These are phyloP conservation scores for Phialemoniopsis sp. DNA, from an alignment of 2,329 filamentous ascomycete species.

Conservation along the genomic window DNA sequence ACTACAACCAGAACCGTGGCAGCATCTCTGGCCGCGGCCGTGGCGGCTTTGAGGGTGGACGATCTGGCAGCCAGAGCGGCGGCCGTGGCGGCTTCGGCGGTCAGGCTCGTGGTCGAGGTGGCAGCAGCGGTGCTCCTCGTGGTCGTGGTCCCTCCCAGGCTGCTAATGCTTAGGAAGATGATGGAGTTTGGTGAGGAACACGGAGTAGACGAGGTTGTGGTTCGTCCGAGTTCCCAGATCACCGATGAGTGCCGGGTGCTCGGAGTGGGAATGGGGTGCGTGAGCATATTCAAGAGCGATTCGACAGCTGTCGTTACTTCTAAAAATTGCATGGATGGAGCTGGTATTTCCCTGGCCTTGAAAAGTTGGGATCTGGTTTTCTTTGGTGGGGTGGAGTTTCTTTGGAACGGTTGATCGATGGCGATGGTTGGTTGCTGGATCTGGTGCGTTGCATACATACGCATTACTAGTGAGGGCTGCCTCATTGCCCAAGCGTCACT, in stretches of 20 bases:
- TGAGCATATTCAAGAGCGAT: no score
- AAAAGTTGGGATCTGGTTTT: slow-evolving; percentile 1
- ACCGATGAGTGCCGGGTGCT: neutral
- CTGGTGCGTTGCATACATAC: no score
- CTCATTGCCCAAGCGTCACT: no score
- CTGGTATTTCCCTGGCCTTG: neutral
- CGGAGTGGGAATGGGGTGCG: slow-evolving; percentile 1
- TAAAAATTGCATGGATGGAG: slow-evolving; percentile 2
- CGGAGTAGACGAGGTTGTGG: neutral
- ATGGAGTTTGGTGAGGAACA: neutral
- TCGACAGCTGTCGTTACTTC: slow-evolving; percentile 1
- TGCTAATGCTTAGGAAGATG: slow-evolving; percentile 43
- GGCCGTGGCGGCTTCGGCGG: slow-evolving; percentile 67
- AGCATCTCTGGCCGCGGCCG: slow-evolving; percentile 60
- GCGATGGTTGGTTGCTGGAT: no score
- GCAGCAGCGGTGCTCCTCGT: slow-evolving; percentile 59
- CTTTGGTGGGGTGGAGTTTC: neutral
- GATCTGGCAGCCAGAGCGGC: slow-evolving; percentile 55
- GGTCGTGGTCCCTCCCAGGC: slow-evolving; percentile 51
- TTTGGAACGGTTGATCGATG: neutral
- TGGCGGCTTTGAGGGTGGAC: slow-evolving; percentile 57
- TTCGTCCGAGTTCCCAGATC: neutral
- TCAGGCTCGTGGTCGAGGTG: slow-evolving; percentile 57
- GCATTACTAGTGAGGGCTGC: no score
- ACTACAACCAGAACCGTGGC: slow-evolving; percentile 59